phyloP scores from a whole-genome alignment of 179 eudicot genomes.

The Silene vulgaris region DNA sequence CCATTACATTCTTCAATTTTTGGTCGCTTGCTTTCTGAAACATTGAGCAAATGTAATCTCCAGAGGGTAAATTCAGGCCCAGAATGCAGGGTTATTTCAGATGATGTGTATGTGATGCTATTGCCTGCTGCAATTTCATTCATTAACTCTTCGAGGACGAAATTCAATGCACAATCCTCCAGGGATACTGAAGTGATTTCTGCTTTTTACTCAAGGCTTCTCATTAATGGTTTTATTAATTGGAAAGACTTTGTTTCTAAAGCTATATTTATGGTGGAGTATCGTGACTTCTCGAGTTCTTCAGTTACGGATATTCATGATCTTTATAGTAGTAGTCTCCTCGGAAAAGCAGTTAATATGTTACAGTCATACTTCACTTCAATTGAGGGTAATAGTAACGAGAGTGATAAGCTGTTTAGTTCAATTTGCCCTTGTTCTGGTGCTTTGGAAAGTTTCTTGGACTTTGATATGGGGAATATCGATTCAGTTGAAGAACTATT shows the following conservation, averaged over 20 bases:
- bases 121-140: conserved; percentile 64
- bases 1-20: conserved; percentile 65
- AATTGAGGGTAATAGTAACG: conserved; percentile 32
- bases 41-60: conserved; percentile 34
- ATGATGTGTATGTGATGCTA: conserved; percentile 58
- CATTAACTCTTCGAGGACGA: conserved; percentile 36
- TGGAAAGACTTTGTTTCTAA: conserved; percentile 63
- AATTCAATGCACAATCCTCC: conserved; percentile 29
- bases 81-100: conserved; percentile 33
- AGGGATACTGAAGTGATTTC: conserved; percentile 31
- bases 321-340: conserved; percentile 54
- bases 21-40: conserved; percentile 48
- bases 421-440: conserved; percentile 43
- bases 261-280: conserved; percentile 45
- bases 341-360: conserved; percentile 54
- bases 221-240: conserved; percentile 49
- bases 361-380: conserved; percentile 41
- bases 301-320: conserved; percentile 48
- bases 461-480: conserved; percentile 32
- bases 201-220: conserved; percentile 47
- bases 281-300: conserved; percentile 26
- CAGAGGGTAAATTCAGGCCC: conserved; percentile 20
- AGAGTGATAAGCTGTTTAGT: conserved; percentile 47
- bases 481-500: conserved; percentile 44
- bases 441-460: conserved; percentile 37